Evolutionary conservation across 371 early-diverging fungal genomes (phyloP).

Genomic region (Rhizopus sp.): DNA sequence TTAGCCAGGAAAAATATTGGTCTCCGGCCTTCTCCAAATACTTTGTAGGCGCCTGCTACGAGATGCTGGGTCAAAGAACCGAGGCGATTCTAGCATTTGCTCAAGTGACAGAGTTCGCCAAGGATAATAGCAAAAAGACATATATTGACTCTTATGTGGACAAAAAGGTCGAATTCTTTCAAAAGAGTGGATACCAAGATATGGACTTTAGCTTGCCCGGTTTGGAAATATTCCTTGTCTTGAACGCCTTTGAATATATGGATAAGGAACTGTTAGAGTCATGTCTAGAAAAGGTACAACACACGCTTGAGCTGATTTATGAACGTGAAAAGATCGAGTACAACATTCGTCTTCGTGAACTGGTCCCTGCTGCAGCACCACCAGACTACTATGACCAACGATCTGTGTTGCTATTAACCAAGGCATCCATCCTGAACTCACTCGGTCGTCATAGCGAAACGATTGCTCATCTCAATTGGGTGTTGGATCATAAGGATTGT

Average conservation of each 20-base stretch:
- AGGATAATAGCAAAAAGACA: slow-evolving; percentile 46
- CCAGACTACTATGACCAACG: slow-evolving; percentile 55
- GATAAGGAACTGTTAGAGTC: slow-evolving; percentile 41
- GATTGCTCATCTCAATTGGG: slow-evolving; percentile 59
- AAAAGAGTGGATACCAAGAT: slow-evolving; percentile 58
- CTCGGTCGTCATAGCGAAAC: slow-evolving; percentile 41
- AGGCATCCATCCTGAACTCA: slow-evolving; percentile 47
- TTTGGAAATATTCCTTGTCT: slow-evolving; percentile 58
- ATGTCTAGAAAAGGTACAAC: slow-evolving; percentile 45
- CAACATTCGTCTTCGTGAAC: slow-evolving; percentile 40
- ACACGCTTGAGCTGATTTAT: slow-evolving; percentile 44
- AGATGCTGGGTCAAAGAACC: slow-evolving; percentile 51
- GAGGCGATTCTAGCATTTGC: slow-evolving; percentile 56
- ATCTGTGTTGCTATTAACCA: slow-evolving; percentile 39
- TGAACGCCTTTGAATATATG: slow-evolving; percentile 64
- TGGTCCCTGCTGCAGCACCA: slow-evolving; percentile 43
- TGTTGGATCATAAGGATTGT: slow-evolving; percentile 53
- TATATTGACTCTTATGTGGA: slow-evolving; percentile 60
- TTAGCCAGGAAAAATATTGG: slow-evolving; percentile 61
- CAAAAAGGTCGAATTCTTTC: slow-evolving; percentile 56
- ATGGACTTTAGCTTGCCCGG: slow-evolving; percentile 58
- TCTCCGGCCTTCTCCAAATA: slow-evolving; percentile 62
- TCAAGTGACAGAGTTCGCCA: slow-evolving; percentile 40
- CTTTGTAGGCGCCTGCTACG: slow-evolving; percentile 59
- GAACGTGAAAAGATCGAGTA: slow-evolving; percentile 54